Evolutionary conservation across 495 filamentous ascomycete genomes (phyloP), one percentile per base, ranked within the genome.

Genomic region (Neurospora terricola): DNA sequence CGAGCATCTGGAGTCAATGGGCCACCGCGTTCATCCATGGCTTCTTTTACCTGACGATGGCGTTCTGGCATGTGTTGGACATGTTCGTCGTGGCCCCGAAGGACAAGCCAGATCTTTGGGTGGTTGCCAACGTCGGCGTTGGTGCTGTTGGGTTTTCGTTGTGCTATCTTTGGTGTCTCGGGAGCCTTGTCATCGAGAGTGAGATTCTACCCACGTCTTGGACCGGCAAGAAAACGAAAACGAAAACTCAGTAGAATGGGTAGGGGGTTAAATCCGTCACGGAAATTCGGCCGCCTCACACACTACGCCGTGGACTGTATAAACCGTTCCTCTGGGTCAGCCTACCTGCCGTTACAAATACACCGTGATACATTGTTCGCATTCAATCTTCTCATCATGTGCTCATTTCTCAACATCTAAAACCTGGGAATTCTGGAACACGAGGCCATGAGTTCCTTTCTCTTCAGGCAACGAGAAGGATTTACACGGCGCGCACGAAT

Each of bases 41-140:
- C 5, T 79, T 80, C 12, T 93, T 94, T 76, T 99, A 98, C 80
- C 71, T 89, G 30, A 83, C 83, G 30, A 96, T 97, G 90, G 82
- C 88, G 14, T 84, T 79, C 34, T 95, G 95, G 91, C 96, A 99
- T 83, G 78, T 93, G 18, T 76, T 89, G 4, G 96, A 97, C 77
- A 83, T 85, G 8, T 88, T 88, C 74, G 78, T 95, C 2, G 74
- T 81, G 27, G 89, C 92, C 3, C 94, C 94, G 6, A 76, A 85
- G 2, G 85, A 85, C 38, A 97, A 95, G 78, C 96, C 96, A 14
- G 96, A 99, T 84, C 80, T 99, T 11, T 98, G 94, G 94, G 90
- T 94, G 9, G 96, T 99, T 1, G 82, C 90, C 12, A 98, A 98
- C 76, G 94, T 94, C 4, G 86, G 93, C 30, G 83, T 98, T 10